A percentile compares a stretch with the other conserved stretches of the same genome.
phyloP scores from a whole-genome alignment of 768 basidiomycete species.

The Tricholoma hemisulphureum region DNA sequence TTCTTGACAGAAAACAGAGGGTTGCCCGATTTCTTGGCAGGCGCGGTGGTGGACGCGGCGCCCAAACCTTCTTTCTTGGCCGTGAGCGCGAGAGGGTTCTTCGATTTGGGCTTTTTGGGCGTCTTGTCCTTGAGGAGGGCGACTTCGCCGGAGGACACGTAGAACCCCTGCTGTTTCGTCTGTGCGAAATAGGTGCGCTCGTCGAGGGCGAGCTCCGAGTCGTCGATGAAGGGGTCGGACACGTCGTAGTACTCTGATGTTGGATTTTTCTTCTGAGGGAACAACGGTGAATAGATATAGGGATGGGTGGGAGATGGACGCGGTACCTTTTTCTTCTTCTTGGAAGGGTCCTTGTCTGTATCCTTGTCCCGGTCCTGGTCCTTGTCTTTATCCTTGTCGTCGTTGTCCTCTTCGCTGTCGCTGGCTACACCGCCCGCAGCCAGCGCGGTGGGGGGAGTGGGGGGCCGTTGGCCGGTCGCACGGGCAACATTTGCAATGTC shows the following conservation, averaged over 20 bases:
- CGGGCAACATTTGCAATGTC: slow-evolving; percentile 53
- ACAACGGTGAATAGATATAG: background rate
- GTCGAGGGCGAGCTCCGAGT: slow-evolving; percentile 89
- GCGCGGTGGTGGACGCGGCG: slow-evolving; percentile 5
- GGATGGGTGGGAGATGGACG: background rate
- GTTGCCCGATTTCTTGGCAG: background rate
- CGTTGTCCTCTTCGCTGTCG: slow-evolving; percentile 50
- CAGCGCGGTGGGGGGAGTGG: slow-evolving; percentile 37
- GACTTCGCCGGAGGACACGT: slow-evolving; percentile 86
- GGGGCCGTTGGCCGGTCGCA: slow-evolving; percentile 53
- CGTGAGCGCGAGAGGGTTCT: slow-evolving; percentile 38
- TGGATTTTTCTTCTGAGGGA: slow-evolving; percentile 45
- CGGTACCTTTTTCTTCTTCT: slow-evolving; percentile 35
- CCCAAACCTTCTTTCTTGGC: slow-evolving; percentile 4
- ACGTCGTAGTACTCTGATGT: slow-evolving; percentile 85
- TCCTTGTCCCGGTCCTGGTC: slow-evolving; percentile 31
- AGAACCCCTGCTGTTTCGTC: slow-evolving; percentile 91
- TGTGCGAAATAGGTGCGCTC: slow-evolving; percentile 88
- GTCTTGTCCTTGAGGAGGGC: slow-evolving; percentile 81
- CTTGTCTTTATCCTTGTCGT: slow-evolving; percentile 31
- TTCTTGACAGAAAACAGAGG: background rate
- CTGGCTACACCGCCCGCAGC: slow-evolving; percentile 42
- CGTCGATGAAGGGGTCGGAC: slow-evolving; percentile 94
- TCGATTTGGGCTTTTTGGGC: slow-evolving; percentile 72
- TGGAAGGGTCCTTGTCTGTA: slow-evolving; percentile 15